phyloP scores from a whole-genome alignment of 345 rosid species.

The Populus ilicifolia region DNA sequence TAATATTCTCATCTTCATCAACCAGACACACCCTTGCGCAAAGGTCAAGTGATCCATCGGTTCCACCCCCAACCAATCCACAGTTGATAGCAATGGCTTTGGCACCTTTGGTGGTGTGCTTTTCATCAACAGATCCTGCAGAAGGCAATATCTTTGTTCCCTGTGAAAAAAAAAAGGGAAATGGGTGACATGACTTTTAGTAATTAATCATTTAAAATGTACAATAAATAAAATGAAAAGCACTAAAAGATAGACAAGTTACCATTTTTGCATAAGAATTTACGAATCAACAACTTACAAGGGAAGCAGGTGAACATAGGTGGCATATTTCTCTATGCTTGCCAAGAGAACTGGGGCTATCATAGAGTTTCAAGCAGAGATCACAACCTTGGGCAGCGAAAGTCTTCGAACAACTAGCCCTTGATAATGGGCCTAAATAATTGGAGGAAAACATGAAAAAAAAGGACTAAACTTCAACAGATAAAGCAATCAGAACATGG shows the following conservation, averaged over 20 bases:
- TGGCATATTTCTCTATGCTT: slow-evolving; percentile 45
- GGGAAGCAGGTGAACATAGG: slow-evolving; percentile 42
- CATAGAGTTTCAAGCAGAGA: slow-evolving; percentile 54
- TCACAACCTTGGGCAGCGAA: slow-evolving; percentile 54
- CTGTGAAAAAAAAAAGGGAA: slow-evolving; percentile 17
- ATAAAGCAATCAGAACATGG: background rate
- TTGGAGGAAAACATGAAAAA: slow-evolving; percentile 1
- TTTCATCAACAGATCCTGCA: slow-evolving; percentile 15
- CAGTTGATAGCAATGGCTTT: slow-evolving; percentile 64
- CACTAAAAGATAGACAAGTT: background rate
- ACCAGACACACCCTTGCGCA: slow-evolving; percentile 70
- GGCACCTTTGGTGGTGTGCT: slow-evolving; percentile 17
- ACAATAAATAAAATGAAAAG: background rate
- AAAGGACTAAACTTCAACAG: background rate
- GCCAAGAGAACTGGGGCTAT: slow-evolving; percentile 31
- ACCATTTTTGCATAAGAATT: background rate
- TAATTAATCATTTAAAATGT: background rate
- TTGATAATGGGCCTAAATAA: slow-evolving; percentile 40
- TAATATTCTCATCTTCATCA: slow-evolving; percentile 63
- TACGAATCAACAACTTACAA: slow-evolving; percentile 39
- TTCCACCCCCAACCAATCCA: slow-evolving; percentile 78
- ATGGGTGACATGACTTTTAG: background rate
- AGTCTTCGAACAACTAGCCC: slow-evolving; percentile 40
- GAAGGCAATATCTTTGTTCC: slow-evolving; percentile 13
- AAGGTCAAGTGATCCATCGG: slow-evolving; percentile 45